phyloP scores from a whole-genome alignment of 2,329 filamentous ascomycete species.

The Coccinonectria pachysandricola region DNA sequence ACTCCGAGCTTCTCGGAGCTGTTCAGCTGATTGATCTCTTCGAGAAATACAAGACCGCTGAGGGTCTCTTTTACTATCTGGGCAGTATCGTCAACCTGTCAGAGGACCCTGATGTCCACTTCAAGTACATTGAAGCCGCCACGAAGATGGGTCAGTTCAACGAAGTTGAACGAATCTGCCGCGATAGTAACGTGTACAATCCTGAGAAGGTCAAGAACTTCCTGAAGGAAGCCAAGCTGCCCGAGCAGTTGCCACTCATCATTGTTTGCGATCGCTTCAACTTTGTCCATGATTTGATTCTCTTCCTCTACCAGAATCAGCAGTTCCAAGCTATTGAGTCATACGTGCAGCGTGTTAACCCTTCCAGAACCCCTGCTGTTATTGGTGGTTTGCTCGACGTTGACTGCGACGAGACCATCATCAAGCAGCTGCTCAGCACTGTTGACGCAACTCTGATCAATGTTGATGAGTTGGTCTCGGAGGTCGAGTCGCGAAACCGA shows the following conservation, averaged over 20 bases:
- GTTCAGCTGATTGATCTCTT: slow-evolving; percentile 82
- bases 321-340: slow-evolving; percentile 98
- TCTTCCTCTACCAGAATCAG: slow-evolving; percentile 97
- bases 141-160: slow-evolving; percentile 88
- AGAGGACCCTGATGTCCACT: slow-evolving; percentile 89
- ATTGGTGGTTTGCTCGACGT: slow-evolving; percentile 91
- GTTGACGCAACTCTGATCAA: slow-evolving; percentile 78
- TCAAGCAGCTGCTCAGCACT: slow-evolving; percentile 80
- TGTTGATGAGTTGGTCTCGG: slow-evolving; percentile 84
- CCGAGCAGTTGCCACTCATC: slow-evolving; percentile 90
- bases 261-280: slow-evolving; percentile 99
- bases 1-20: slow-evolving; percentile 88
- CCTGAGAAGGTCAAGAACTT: slow-evolving; percentile 98
- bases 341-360: slow-evolving; percentile 96
- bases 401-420: slow-evolving; percentile 92
- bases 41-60: slow-evolving; percentile 94
- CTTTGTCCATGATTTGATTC: slow-evolving; percentile 91
- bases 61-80: slow-evolving; percentile 96
- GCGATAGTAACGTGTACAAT: slow-evolving; percentile 84
- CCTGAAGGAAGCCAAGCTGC: slow-evolving; percentile 87
- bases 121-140: slow-evolving; percentile 98
- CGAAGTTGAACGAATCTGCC: slow-evolving; percentile 94
- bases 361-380: slow-evolving; percentile 79
- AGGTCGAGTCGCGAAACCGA: slow-evolving; percentile 93
- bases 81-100: slow-evolving; percentile 96